Evolutionary conservation across 1,284 basidiomycete species (phyloP).

Genomic region (Hymenochaete sp.): DNA sequence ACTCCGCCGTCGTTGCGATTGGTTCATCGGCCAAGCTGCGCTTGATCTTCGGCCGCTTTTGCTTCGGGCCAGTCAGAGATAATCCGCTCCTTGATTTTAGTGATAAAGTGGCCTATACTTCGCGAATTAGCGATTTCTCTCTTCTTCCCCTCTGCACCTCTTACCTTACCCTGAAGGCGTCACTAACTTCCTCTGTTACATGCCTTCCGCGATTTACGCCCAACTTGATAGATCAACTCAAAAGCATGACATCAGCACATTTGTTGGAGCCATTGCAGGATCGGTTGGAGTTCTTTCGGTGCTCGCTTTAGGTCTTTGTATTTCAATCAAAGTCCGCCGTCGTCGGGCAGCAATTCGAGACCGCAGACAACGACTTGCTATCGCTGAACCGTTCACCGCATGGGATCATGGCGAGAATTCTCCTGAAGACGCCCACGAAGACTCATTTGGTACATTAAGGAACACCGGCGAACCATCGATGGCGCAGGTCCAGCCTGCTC

Average conservation of each 20-base stretch:
- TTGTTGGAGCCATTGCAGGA: slow-evolving; percentile 44
- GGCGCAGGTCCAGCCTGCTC: slow-evolving; percentile 29
- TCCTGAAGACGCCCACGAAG: slow-evolving; percentile 14
- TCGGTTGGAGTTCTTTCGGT: slow-evolving; percentile 41
- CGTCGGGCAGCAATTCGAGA: slow-evolving; percentile 31
- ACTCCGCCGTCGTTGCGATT: no score
- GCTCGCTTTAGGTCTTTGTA: slow-evolving; percentile 37
- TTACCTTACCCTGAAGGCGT: no score
- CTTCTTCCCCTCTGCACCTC: no score
- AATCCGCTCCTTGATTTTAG: no score
- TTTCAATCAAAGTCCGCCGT: slow-evolving; percentile 44
- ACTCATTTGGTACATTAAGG: background rate
- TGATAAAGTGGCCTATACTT: no score
- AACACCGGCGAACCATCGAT: slow-evolving; percentile 4
- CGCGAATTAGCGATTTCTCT: no score
- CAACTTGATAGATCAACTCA: slow-evolving; percentile 1
- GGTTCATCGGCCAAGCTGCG: no score
- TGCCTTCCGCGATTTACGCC: no score
- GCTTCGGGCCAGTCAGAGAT: no score
- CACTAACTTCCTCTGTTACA: no score
- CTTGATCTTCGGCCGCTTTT: no score
- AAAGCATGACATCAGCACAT: slow-evolving; percentile 38
- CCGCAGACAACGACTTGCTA: slow-evolving; percentile 28
- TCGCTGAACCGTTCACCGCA: slow-evolving; percentile 25
- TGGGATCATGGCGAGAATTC: slow-evolving; percentile 14